Conservation (phyloP, 2,329 filamentous ascomycete genomes). For the Curvularia lunata region DNA sequence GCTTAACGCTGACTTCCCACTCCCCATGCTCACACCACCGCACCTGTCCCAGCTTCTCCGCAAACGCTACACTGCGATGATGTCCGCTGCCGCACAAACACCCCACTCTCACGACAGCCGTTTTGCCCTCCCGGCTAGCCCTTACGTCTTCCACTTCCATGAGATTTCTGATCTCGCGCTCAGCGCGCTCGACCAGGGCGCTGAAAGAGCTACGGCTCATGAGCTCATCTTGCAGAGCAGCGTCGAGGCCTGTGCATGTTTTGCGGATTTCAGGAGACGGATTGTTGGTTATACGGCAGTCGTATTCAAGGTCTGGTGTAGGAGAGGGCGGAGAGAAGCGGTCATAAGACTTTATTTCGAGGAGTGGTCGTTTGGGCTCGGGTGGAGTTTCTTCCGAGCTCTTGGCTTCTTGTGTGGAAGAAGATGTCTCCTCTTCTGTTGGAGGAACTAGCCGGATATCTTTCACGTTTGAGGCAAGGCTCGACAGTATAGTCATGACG, state of each 20-base stretch:
- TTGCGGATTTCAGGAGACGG: background rate
- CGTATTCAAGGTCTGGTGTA: constrained; percentile 14
- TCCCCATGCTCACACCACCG: constrained; percentile 8
- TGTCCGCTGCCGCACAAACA: constrained; percentile 17
- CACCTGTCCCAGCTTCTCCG: constrained; percentile 15
- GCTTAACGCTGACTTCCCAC: constrained; percentile 13
- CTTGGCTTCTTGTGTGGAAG: background rate
- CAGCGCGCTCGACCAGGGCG: constrained; percentile 1
- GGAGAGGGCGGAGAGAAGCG: constrained; percentile 12
- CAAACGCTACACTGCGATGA: constrained; percentile 19
- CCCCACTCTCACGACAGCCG: constrained; percentile 6
- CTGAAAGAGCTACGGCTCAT: constrained; percentile 12
- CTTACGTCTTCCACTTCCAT: constrained; percentile 14
- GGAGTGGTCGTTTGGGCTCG: constrained; percentile 3
- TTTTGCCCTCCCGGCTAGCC: constrained; percentile 2
- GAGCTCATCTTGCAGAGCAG: constrained; percentile 12
- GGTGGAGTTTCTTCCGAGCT: background rate
- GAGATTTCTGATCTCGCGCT: constrained; percentile 7
- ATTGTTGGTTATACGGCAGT: constrained; percentile 16
- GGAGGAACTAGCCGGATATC: constrained; percentile 10
- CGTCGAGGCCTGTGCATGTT: constrained; percentile 13
- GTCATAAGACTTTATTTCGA: constrained; percentile 17
- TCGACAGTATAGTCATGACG: constrained; percentile 9
- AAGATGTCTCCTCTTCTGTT: background rate
- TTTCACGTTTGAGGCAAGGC: constrained; percentile 1